Conservation (phyloP, 495 filamentous ascomycete genomes). For the Penicillium arizonense region DNA sequence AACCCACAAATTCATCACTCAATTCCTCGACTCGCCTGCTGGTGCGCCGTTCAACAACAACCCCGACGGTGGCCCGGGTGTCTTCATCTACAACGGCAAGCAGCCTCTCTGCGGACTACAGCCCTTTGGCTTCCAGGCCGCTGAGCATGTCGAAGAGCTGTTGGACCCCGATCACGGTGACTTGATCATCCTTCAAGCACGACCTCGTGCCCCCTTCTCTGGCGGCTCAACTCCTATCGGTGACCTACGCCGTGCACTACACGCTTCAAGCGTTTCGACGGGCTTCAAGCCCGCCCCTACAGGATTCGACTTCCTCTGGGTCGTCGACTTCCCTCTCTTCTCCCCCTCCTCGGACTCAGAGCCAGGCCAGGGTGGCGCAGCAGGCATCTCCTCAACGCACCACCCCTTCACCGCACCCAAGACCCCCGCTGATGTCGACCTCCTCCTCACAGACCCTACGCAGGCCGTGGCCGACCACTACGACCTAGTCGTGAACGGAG, state of each 20-base stretch:
- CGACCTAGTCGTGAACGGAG: conserved; percentile 92
- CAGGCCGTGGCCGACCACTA: conserved; percentile 79
- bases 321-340: conserved; percentile 90
- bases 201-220: conserved; percentile 56
- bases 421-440: conserved; percentile 65
- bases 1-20: conserved; percentile 57
- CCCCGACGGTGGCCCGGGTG: conserved; percentile 67
- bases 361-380: conserved; percentile 76
- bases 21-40: conserved; percentile 67
- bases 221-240: conserved; percentile 78
- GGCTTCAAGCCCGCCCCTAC: conserved; percentile 53
- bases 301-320: conserved; percentile 73
- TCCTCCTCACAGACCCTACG: conserved; percentile 70
- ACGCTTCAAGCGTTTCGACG: conserved; percentile 59
- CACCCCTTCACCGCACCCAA: conserved; percentile 95
- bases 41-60: conserved; percentile 60
- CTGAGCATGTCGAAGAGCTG: conserved; percentile 53
- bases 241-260: conserved; percentile 67
- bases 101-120: conserved; percentile 72
- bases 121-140: conserved; percentile 71
- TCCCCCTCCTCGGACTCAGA: conserved; percentile 65
- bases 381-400: conserved; percentile 84
- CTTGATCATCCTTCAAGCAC: conserved; percentile 77
- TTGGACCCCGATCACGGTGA: conserved; percentile 65
- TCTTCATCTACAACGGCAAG: conserved; percentile 68